Percentiles rank a stretch among this genome's conserved stretches.
These are phyloP conservation scores for Heterobasidion occidentale DNA, from an alignment of 1,284 basidiomycete species.

Conservation along the genomic window DNA sequence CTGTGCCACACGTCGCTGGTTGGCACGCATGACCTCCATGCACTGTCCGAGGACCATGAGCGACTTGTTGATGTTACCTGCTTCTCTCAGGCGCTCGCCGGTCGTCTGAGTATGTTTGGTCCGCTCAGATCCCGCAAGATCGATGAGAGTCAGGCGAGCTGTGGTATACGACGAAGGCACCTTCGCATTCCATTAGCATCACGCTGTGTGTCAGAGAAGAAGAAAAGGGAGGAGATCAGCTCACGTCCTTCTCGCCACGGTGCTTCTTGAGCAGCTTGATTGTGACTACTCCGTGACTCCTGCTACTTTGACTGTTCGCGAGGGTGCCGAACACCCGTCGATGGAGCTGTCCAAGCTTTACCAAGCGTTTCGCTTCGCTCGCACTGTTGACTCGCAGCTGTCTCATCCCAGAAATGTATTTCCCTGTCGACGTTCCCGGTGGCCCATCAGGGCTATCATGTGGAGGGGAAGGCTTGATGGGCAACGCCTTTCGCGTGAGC, in stretches of 20 bases:
- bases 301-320: constrained; percentile 86
- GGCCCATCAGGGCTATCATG: constrained; percentile 48
- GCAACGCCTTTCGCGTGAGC: constrained; percentile 77
- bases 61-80: constrained; percentile 97
- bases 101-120: constrained; percentile 90
- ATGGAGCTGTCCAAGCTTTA: constrained; percentile 83
- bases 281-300: constrained; percentile 92
- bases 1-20: constrained; percentile 73
- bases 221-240: constrained; percentile 15
- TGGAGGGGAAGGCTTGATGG: constrained; percentile 67
- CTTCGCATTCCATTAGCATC: constrained; percentile 24
- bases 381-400: constrained; percentile 79
- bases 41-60: constrained; percentile 98
- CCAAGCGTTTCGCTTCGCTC: constrained; percentile 64
- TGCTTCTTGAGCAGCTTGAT: constrained; percentile 89
- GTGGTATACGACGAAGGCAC: constrained; percentile 74
- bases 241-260: constrained; percentile 67
- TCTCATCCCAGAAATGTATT: constrained; percentile 84
- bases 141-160: constrained; percentile 87
- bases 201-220: background rate
- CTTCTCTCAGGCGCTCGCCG: constrained; percentile 89
- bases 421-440: constrained; percentile 67
- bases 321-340: constrained; percentile 93
- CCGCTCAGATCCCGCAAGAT: constrained; percentile 94
- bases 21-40: constrained; percentile 89